Base-by-base conservation (phyloP, 1,284 basidiomycete genomes). In the Ustilago sp. region DNA sequence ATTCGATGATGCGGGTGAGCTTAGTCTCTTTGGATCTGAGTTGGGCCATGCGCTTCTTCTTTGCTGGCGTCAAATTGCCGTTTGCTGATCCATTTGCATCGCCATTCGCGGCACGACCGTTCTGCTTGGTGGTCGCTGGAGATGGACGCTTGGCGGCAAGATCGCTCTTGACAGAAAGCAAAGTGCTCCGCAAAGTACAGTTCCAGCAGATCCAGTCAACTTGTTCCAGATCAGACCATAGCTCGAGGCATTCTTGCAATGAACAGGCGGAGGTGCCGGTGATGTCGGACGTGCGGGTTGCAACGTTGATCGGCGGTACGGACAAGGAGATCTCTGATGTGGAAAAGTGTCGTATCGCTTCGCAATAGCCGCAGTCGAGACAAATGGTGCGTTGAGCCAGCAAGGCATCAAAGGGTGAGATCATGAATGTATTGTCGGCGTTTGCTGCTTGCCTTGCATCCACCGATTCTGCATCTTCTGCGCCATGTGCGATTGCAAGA, bases 131-230 rank as follows among this genome's bases (percentile, higher is more conserved):
- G 7, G 58, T n/a, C 6, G 51, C 32, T 9, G 59, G 8, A 1
- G 63, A 5, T 0, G 65, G 19, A 28, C 39, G 53, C 15, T 68
- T 68, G 45, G 48, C n/a, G 6, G 65, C 59, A 9, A 76, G 19
- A n/a, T 76, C 69, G 8, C 36, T 34, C 36, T 54, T 50, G 43
- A 73, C 59, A 8, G 41, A 53, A 5, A 50, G 59, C 9, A 74
- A 52, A 5, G 81, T 84, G 6, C 61, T 66, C 17, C 53, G 69
- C 28, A 86, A 54, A 15, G 75, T 83, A 54, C 84, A 86, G n/a
- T 77, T 74, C 71, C 77, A 79, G 65, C 84, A 86, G 31, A 74
- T 75, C 84, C 84, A 86, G 19, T 86, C 83, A 8, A 86, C 74
- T 50, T 72, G 71, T 56, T 86, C 84, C 43, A 85, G 62, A 53